A percentile compares a stretch with the other conserved stretches of the same genome.
These are phyloP conservation scores for Avena insularis DNA, from an alignment of 176 grass and related monocot genomes.

Conservation along the genomic window DNA sequence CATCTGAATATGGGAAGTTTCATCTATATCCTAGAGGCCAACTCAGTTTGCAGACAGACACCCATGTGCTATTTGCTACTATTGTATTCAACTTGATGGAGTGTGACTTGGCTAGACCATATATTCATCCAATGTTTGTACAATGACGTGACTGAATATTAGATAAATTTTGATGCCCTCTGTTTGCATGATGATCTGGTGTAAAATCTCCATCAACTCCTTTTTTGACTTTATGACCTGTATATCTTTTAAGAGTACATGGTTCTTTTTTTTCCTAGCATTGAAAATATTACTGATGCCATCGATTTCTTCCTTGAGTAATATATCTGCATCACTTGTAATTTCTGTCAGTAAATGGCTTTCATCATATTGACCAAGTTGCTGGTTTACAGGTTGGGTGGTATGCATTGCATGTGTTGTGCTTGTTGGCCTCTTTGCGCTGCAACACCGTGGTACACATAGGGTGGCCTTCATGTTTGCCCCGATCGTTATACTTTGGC, in stretches of 20 bases:
- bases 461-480: constrained; percentile 79
- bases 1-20: neutral
- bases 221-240: neutral
- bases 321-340: neutral
- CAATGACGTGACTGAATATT: neutral
- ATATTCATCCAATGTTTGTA: neutral
- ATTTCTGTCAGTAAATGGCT: neutral
- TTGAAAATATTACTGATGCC: neutral
- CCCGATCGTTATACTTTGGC: constrained; percentile 66
- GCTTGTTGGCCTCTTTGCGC: constrained; percentile 73
- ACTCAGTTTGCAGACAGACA: neutral
- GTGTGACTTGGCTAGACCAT: neutral
- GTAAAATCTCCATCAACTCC: neutral
- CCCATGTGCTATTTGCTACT: neutral
- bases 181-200: constrained; percentile 20
- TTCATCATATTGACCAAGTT: constrained; percentile 19
- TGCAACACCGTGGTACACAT: constrained; percentile 74
- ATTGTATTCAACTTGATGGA: neutral
- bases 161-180: constrained; percentile 1
- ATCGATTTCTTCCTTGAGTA: neutral
- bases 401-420: constrained; percentile 61
- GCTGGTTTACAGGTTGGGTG: constrained; percentile 56
- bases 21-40: neutral
- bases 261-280: neutral
- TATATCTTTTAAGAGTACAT: constrained; percentile 18